These are phyloP conservation scores for Hordeum marinum DNA, from an alignment of 176 grass and related monocot species.

Conservation along the genomic window DNA sequence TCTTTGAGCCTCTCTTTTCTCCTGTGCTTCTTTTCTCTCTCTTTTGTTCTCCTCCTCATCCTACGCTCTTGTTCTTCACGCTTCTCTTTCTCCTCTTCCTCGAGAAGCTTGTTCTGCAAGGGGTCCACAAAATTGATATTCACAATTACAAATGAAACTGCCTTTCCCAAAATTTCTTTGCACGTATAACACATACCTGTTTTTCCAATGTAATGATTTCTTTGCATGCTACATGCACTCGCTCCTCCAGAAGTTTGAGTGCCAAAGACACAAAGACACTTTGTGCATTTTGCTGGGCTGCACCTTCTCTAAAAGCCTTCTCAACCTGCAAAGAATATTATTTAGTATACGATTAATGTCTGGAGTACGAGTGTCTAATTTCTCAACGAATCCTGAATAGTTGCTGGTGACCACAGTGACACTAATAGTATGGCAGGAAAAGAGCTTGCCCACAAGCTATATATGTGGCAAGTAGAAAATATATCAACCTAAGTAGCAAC, in stretches of 20 bases:
- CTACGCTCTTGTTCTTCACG: constrained; percentile 88
- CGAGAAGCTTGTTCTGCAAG: constrained; percentile 81
- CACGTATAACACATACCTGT: constrained; percentile 54
- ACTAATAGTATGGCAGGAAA: background rate
- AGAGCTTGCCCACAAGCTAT: background rate
- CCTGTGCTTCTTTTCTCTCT: constrained; percentile 89
- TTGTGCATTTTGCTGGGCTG: constrained; percentile 86
- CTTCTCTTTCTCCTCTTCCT: constrained; percentile 98
- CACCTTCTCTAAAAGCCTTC: constrained; percentile 97
- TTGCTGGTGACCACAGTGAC: background rate
- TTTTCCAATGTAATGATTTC: constrained; percentile 98
- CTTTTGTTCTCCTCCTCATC: constrained; percentile 77
- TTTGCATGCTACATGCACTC: constrained; percentile 96
- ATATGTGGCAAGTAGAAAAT: background rate
- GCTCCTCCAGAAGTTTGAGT: constrained; percentile 86
- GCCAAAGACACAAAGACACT: constrained; percentile 90
- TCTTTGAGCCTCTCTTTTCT: constrained; percentile 94
- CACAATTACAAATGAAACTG: background rate
- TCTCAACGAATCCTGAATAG: background rate
- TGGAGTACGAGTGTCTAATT: background rate
- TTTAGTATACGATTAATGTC: constrained; percentile 19
- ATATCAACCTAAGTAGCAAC: background rate
- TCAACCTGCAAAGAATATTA: constrained; percentile 64
- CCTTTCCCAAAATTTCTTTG: background rate
- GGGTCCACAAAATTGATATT: constrained; percentile 9